Evolutionary conservation across 2,329 filamentous ascomycete species (phyloP).

Genomic region (Myrmaecium sp.): DNA sequence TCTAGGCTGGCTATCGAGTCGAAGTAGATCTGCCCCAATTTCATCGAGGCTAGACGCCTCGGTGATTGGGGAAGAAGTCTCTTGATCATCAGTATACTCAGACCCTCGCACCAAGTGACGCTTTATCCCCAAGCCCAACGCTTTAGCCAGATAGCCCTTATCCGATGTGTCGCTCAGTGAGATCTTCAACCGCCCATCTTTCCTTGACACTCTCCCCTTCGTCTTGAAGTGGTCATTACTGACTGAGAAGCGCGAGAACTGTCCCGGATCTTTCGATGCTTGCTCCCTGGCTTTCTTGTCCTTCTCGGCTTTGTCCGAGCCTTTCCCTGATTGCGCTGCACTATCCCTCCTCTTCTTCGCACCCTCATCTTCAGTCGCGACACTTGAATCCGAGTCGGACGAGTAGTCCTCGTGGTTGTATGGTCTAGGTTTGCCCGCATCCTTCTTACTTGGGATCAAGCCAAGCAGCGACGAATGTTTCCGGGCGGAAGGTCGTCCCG

Average conservation of each 20-base stretch:
- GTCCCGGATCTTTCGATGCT: constrained; percentile 6
- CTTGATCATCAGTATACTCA: constrained; percentile 14
- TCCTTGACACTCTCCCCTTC: constrained; percentile 46
- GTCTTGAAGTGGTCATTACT: constrained; percentile 49
- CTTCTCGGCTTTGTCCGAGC: neutral
- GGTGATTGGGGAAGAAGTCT: constrained; percentile 1
- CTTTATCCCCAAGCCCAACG: constrained; percentile 46
- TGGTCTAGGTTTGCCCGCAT: too few relatives aligned
- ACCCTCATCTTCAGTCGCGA: neutral
- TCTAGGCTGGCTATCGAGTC: constrained; percentile 7
- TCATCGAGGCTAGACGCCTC: neutral
- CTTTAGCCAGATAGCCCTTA: constrained; percentile 57
- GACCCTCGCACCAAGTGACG: constrained; percentile 31
- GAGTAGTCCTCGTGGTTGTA: too few relatives aligned
- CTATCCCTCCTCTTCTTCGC: constrained; percentile 1
- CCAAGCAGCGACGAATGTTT: too few relatives aligned
- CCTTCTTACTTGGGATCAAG: too few relatives aligned
- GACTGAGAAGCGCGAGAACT: constrained; percentile 40
- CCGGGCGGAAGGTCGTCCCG: too few relatives aligned
- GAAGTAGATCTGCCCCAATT: neutral
- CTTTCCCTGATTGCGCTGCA: constrained; percentile 3
- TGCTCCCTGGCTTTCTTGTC: constrained; percentile 1
- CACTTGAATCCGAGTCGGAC: constrained; percentile 1
- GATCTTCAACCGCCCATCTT: constrained; percentile 55
- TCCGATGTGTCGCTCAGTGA: constrained; percentile 54